phyloP scores from a whole-genome alignment of 208 protist species.

The Acanthamoeba lenticulata region DNA sequence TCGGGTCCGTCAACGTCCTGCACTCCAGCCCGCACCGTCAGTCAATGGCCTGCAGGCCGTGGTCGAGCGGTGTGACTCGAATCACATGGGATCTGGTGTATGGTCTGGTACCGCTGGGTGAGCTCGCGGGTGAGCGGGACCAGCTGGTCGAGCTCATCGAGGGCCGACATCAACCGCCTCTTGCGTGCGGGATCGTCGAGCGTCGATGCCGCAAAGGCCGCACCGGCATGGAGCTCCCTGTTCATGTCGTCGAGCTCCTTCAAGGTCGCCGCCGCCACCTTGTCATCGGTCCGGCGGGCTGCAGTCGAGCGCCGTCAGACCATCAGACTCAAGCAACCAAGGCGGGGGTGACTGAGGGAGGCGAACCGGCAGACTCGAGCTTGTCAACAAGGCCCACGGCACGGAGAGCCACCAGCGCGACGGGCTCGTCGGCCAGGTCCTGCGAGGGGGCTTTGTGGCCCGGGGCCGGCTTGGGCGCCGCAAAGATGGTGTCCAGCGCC shows the following conservation, averaged over 20 bases:
- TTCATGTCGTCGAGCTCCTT: not conserved
- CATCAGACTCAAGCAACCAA: not conserved
- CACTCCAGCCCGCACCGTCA: not conserved
- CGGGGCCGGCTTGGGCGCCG: not conserved
- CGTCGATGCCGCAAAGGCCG: not conserved
- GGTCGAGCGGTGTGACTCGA: no score
- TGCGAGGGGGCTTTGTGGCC: constrained; percentile 29
- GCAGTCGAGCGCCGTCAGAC: not conserved
- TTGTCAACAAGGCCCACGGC: not conserved
- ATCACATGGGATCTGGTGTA: no score
- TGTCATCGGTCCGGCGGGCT: not conserved
- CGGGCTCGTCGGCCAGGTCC: constrained; percentile 44
- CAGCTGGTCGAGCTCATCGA: not conserved
- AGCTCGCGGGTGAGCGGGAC: not conserved
- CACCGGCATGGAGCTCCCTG: not conserved
- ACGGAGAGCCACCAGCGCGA: not conserved
- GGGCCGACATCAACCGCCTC: not conserved
- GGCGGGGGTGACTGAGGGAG: not conserved
- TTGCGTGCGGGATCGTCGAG: not conserved
- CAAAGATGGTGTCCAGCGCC: not conserved
- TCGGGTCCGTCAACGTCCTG: constrained; percentile 5
- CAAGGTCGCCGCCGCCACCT: not conserved
- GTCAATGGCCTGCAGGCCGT: not conserved
- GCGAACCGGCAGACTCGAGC: not conserved
- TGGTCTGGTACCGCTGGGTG: not conserved